These are phyloP conservation scores for Laguncularia racemosa DNA, from an alignment of 345 rosid species.

Conservation along the genomic window DNA sequence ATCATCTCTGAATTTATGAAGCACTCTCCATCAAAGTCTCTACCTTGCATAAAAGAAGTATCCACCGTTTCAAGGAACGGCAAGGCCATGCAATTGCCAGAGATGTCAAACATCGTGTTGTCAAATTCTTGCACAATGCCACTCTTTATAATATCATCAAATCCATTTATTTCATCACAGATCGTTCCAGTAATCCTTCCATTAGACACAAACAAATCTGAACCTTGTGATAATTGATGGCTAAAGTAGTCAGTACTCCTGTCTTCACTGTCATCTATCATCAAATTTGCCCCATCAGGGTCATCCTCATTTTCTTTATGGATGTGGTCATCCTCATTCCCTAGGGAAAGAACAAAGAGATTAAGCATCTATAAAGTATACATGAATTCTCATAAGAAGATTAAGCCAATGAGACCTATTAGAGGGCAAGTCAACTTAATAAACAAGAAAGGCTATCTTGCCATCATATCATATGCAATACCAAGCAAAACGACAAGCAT, in stretches of 20 bases:
- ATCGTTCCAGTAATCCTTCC: not conserved
- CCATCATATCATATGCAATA: no score
- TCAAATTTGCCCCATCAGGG: not conserved
- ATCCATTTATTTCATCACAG: constrained; percentile 8
- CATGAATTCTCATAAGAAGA: no score
- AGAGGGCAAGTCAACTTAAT: no score
- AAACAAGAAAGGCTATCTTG: no score
- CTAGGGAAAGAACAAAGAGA: not conserved
- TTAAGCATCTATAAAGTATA: not conserved
- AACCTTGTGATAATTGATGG: constrained; percentile 8
- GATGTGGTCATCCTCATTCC: not conserved
- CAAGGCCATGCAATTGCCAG: constrained; percentile 8
- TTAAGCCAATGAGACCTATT: no score
- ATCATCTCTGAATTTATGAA: constrained; percentile 11
- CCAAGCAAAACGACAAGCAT: no score
- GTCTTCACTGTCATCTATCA: constrained; percentile 1
- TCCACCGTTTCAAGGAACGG: constrained; percentile 8
- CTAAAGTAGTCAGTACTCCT: not conserved
- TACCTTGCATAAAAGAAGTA: constrained; percentile 6
- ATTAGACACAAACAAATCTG: constrained; percentile 7
- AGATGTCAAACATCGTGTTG: constrained; percentile 10
- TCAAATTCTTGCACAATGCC: constrained; percentile 7
- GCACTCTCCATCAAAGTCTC: constrained; percentile 7
- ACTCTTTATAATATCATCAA: constrained; percentile 12
- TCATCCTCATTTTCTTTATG: not conserved